Conservation (phyloP, 2,329 filamentous ascomycete genomes). For the Gremmenia infestans region DNA sequence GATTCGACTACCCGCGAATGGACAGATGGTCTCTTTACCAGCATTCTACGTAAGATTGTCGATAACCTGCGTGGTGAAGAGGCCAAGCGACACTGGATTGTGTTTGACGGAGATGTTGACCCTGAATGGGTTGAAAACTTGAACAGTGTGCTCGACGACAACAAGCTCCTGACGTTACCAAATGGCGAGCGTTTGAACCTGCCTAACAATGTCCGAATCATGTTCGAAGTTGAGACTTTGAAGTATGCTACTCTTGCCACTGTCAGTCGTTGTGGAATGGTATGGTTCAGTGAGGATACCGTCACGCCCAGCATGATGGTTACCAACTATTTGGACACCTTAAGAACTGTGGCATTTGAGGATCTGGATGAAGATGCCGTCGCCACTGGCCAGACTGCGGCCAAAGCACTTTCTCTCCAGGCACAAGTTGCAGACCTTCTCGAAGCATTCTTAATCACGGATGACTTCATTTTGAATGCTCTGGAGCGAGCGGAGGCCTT, state of each 20-base stretch:
- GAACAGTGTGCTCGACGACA: conserved; percentile 99
- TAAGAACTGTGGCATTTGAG: conserved; percentile 81
- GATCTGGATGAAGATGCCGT: conserved; percentile 92
- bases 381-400: conserved; percentile 66
- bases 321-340: conserved; percentile 78
- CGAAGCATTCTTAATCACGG: conserved; percentile 66
- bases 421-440: conserved; percentile 74
- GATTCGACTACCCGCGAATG: conserved; percentile 97
- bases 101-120: conserved; percentile 98
- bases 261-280: conserved; percentile 99
- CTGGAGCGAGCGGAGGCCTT: conserved; percentile 71
- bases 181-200: conserved; percentile 97
- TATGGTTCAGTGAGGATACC: conserved; percentile 99
- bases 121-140: conserved; percentile 99
- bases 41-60: conserved; percentile 95
- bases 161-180: conserved; percentile 92
- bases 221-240: conserved; percentile 98
- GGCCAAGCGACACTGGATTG: conserved; percentile 96
- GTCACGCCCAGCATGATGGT: conserved; percentile 93
- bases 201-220: conserved; percentile 91
- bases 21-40: conserved; percentile 98
- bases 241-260: conserved; percentile 97
- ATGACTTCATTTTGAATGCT: conserved; percentile 75
- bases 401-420: conserved; percentile 76
- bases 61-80: conserved; percentile 98